Base-by-base conservation (phyloP, 1,139 yeast species). In the Magnusiomyces fungicola region DNA sequence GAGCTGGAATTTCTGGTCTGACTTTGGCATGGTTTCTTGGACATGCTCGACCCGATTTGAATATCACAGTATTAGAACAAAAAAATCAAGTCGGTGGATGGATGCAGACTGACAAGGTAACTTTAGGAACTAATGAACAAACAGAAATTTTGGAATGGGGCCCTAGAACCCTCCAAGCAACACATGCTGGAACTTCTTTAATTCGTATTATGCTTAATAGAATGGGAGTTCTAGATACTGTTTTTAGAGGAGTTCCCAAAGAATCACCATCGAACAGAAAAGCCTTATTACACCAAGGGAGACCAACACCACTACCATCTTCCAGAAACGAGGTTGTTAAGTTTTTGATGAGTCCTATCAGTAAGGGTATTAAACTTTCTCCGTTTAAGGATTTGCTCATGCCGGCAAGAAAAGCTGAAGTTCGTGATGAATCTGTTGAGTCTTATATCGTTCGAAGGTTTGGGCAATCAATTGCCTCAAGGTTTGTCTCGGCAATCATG, bases 1-100 rank as follows among this genome's bases (percentile, higher is more conserved):
- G 98, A 0, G 85, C 86, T 0, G 98, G 98, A 0, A 76, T 90
- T 2, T 83, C 96, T 1, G 97, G 97, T 0, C 71, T 92, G 3
- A 71, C 92, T 1, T 81, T 79, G 58, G 83, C 94, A 0, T 89
- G 85, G 65, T 85, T 85, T 58, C 70, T 90, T 21, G 71, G 76
- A 37, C 76, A 75, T 53, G 63, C 86, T 14, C 72, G 96, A 46
- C 73, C 73, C 0, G 96, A 88, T 62, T 58, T 87, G 21, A 66
- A 69, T 9, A 74, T 92, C 47, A 77, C 78, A 1, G 63, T 92
- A 0, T 76, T 74, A 53, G 97, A 92, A 57, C 64, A 73, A 23
- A 56, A 71, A 1, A 48, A 60, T 1, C 68, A 78, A 44, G 69
- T 79, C 5, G 97, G 97, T 18, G 98, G 98, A 0, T 89, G 87